Base-by-base conservation (phyloP, 1,284 basidiomycete species). In the Trichosporon faecale region DNA sequence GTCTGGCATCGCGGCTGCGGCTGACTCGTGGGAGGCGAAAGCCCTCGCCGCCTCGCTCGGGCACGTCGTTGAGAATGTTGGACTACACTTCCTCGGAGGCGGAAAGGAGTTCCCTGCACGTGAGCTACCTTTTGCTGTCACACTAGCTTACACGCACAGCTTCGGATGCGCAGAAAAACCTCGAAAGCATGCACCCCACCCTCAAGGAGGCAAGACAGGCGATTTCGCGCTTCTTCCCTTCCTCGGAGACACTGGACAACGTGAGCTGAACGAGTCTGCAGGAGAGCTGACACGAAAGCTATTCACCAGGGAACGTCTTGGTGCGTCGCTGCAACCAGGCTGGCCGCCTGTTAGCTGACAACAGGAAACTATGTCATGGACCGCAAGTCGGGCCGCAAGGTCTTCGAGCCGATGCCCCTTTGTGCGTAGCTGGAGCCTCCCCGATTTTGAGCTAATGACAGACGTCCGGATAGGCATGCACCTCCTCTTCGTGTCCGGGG, bases 361-460 rank as follows among this genome's bases (percentile, higher is more conserved):
- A 1, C 55, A 82, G 90, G 90, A 3, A 91, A 91, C 80, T 91
- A 85, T 78, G 89, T 91, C 29, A 82, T 87, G 31, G 85, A 90
- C 60, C 85, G 91, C 21, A 82, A 83, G 8, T 87, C 88, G 0
- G 87, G 87, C 2, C 85, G 89, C 79, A 86, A 86, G 77, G 85
- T 90, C 74, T 92, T 92, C 72, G 92, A 93, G 83, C 88, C 87
- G 67, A 93, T 93, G 91, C 91, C 91, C 0, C 86, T 93, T 40
- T 93, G 91, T 82, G 87, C 88, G 18, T 85, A 86, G 16, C 2
- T 29, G 16, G n/a, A 37, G 12, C 31, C 9, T 29, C 44, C 5
- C 3, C 16, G n/a, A 12, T 31, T 2, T 18, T 14, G 11, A 12
- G 27, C 68, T 73, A 33, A 73, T 69, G 8, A 11, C 69, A 80